Evolutionary conservation across 2,329 filamentous ascomycete genomes (phyloP).

Genomic region (Fonsecaea monophora): DNA sequence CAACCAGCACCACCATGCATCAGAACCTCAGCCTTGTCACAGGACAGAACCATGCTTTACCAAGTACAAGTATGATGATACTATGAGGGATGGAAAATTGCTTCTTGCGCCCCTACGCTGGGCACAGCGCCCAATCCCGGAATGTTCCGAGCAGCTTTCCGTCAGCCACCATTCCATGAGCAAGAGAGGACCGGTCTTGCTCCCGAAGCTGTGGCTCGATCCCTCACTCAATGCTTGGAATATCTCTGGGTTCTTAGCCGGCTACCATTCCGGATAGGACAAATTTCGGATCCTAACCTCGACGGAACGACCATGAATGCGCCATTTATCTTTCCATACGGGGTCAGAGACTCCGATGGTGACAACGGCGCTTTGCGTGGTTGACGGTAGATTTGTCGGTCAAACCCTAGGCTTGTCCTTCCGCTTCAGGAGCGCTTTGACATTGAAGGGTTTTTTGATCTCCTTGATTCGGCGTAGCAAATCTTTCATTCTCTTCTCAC

Average conservation of each 20-base stretch:
- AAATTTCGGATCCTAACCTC: constrained; percentile 17
- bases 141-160: constrained; percentile 5
- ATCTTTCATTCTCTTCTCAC: constrained; percentile 44
- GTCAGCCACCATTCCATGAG: not conserved
- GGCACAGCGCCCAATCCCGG: not conserved
- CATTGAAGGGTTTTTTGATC: constrained; percentile 42
- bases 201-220: constrained; percentile 3
- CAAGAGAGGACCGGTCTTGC: not conserved
- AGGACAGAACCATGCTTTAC: not conserved
- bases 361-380: not conserved
- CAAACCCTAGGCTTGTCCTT: constrained; percentile 34
- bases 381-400: constrained; percentile 5
- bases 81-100: not conserved
- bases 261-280: constrained; percentile 11
- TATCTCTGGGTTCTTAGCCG: constrained; percentile 2
- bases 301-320: constrained; percentile 5
- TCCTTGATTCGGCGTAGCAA: constrained; percentile 47
- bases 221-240: not conserved
- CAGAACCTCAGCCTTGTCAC: constrained; percentile 1
- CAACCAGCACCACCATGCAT: not conserved
- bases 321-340: constrained; percentile 9
- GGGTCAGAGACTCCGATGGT: not conserved
- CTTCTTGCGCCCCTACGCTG: not conserved
- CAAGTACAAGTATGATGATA: not conserved
- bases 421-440: constrained; percentile 37